Base-by-base conservation (phyloP, 2,329 filamentous ascomycete species). In the Colletotrichum higginsianum region DNA sequence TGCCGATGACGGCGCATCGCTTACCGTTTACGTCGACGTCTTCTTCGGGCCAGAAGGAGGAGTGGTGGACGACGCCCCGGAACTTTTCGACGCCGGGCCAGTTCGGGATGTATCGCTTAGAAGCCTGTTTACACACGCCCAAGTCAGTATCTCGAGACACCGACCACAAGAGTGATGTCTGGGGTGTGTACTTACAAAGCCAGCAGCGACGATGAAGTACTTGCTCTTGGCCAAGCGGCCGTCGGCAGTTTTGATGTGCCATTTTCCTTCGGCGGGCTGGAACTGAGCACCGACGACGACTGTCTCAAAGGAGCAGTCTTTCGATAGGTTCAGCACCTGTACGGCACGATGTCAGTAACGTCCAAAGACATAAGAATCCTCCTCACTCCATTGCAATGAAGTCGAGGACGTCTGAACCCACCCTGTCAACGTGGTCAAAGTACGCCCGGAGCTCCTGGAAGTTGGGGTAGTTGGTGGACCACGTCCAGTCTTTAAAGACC, bases 1-100 rank as follows among this genome's bases (percentile, higher is more conserved):
- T 92, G 15, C 91, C 91, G 44, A 93, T 88, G 67, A 92, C 86
- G 18, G 86, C 90, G 61, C 89, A 86, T 21, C 86, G 84, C 78
- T 92, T 92, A 57, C 85, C 85, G 52, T 84, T 84, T 38, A 90
- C 84, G 62, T 88, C 83, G n/a, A 92, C 82, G 6, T 86, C 83
- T 4, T 85, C 80, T 9, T 89, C 83, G 1, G 90, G 89, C 90
- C 90, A 91, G 78, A 88, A 88, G 1, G 88, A 89, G 0, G 88
- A 87, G 77, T 91, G 89, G 75, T 89, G 85, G 15, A 91, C 84
- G 18, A 84, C 78, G 23, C 91, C 91, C 67, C 89, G 84, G 83
- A 91, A 92, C 38, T 83, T 85, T 23, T 89, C 84, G 72, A 91
- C 84, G 15, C 90, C 89, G 13, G 85, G 84, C 85, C 87, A 91